phyloP scores from a whole-genome alignment of 352 stramenopile genomes.

The Globisporangium canariense region DNA sequence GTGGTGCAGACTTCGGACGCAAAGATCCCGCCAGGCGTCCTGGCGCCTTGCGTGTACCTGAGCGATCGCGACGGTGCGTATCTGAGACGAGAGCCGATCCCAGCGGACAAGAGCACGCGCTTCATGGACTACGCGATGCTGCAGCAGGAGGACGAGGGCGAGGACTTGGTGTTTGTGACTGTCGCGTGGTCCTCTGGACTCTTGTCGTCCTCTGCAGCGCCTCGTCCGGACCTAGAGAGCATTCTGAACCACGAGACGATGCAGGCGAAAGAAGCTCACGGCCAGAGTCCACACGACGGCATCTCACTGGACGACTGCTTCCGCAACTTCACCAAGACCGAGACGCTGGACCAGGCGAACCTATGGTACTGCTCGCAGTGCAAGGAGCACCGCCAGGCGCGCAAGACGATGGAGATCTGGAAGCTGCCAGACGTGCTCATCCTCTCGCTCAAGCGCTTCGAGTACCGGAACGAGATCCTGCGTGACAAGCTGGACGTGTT shows the following conservation, averaged over 20 bases:
- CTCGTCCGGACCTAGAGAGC: constrained; percentile 46
- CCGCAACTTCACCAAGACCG: constrained; percentile 79
- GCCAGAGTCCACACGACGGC: constrained; percentile 20
- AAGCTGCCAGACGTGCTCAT: constrained; percentile 79
- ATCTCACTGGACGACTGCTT: constrained; percentile 80
- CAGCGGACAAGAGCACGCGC: constrained; percentile 29
- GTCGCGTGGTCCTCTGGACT: constrained; percentile 52
- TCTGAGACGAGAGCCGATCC: constrained; percentile 49
- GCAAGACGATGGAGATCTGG: constrained; percentile 83
- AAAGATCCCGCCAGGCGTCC: constrained; percentile 35
- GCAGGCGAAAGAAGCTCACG: constrained; percentile 18
- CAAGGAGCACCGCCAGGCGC: constrained; percentile 71
- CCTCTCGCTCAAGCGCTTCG: constrained; percentile 86
- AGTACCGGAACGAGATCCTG: constrained; percentile 82
- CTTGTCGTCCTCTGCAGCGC: constrained; percentile 32
- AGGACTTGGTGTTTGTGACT: constrained; percentile 52
- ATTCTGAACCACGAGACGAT: constrained; percentile 59
- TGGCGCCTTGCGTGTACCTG: constrained; percentile 52
- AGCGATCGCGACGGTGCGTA: constrained; percentile 54
- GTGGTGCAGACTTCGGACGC: constrained; percentile 31
- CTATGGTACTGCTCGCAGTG: constrained; percentile 83
- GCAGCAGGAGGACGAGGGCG: constrained; percentile 30
- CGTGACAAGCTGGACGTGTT: constrained; percentile 82
- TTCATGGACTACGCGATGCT: constrained; percentile 53
- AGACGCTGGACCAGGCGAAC: constrained; percentile 82